A percentile compares a stretch with the other conserved stretches of the same genome.
Evolutionary conservation across 225 moss, liverwort and hornwort genomes (phyloP).

Genomic region (Bryum argenteum): DNA sequence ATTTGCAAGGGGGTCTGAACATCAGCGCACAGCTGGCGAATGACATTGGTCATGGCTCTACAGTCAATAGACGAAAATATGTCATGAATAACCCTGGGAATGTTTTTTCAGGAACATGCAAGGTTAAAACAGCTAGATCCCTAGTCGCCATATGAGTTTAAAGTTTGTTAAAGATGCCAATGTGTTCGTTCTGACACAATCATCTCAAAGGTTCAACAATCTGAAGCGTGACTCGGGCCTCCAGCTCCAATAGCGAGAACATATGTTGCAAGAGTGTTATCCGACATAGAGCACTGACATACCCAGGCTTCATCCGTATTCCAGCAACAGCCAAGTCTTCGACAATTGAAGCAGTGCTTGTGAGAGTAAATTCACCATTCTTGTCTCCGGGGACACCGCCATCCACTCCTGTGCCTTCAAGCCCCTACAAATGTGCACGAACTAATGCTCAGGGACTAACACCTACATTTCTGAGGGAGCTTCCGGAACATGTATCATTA

Average conservation of each 20-base stretch:
- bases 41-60: slow-evolving; percentile 59
- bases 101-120: slow-evolving; percentile 12
- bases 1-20: slow-evolving; percentile 33
- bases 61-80: slow-evolving; percentile 14
- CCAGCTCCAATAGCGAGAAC: neutral
- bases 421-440: slow-evolving; percentile 35
- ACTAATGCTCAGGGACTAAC: slow-evolving; percentile 22
- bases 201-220: slow-evolving; percentile 2
- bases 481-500: neutral
- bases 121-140: neutral
- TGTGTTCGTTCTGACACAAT: slow-evolving; percentile 8
- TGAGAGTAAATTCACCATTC: slow-evolving; percentile 25
- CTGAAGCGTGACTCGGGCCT: neutral
- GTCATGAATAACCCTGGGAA: neutral
- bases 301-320: slow-evolving; percentile 66
- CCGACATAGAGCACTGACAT: slow-evolving; percentile 27
- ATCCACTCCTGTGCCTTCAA: slow-evolving; percentile 41
- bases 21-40: slow-evolving; percentile 59
- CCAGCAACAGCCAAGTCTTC: slow-evolving; percentile 57
- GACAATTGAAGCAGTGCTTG: slow-evolving; percentile 48
- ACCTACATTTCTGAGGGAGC: neutral
- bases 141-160: slow-evolving; percentile 1
- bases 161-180: neutral
- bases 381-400: slow-evolving; percentile 28
- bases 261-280: slow-evolving; percentile 4